Evolutionary conservation across 2,329 filamentous ascomycete genomes (phyloP).

Genomic region (Phoma sp.): DNA sequence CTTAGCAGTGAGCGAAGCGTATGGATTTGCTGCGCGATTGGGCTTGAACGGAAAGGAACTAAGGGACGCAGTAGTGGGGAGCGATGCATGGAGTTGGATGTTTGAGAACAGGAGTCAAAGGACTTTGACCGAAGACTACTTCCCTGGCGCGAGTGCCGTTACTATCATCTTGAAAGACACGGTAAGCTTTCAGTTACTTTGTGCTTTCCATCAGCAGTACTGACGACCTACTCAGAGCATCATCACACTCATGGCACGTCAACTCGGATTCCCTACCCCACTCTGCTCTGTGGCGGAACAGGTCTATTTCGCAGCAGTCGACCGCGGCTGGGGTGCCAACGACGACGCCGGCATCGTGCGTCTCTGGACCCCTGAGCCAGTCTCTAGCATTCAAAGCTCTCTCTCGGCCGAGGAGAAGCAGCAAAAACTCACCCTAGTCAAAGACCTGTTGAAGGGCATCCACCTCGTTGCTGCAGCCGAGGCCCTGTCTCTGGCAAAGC

Average conservation of each 20-base stretch:
- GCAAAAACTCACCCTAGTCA: slow-evolving; percentile 45
- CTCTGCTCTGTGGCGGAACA: slow-evolving; percentile 70
- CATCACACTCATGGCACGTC: slow-evolving; percentile 69
- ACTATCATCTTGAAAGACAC: slow-evolving; percentile 58
- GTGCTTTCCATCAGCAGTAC: background rate
- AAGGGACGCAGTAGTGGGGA: slow-evolving; percentile 56
- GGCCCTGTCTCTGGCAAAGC: slow-evolving; percentile 46
- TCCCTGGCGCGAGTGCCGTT: slow-evolving; percentile 52
- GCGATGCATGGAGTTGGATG: slow-evolving; percentile 59
- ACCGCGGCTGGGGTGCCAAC: slow-evolving; percentile 62
- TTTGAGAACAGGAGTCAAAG: slow-evolving; percentile 63
- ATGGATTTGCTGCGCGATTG: slow-evolving; percentile 61
- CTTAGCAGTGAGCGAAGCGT: slow-evolving; percentile 61
- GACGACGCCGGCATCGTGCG: slow-evolving; percentile 65
- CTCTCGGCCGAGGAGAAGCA: slow-evolving; percentile 36
- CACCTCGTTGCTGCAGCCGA: slow-evolving; percentile 48
- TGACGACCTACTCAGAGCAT: slow-evolving; percentile 55
- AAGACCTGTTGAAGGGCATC: slow-evolving; percentile 43
- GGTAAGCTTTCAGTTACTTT: slow-evolving; percentile 27
- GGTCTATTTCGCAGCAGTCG: slow-evolving; percentile 65
- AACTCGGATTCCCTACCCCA: slow-evolving; percentile 64
- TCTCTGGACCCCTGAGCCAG: slow-evolving; percentile 55
- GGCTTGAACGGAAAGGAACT: slow-evolving; percentile 60
- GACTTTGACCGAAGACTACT: slow-evolving; percentile 60
- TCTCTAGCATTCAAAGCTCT: slow-evolving; percentile 39